phyloP scores from a whole-genome alignment of 148 eudicot genomes.

The Nepenthes gracilis region DNA sequence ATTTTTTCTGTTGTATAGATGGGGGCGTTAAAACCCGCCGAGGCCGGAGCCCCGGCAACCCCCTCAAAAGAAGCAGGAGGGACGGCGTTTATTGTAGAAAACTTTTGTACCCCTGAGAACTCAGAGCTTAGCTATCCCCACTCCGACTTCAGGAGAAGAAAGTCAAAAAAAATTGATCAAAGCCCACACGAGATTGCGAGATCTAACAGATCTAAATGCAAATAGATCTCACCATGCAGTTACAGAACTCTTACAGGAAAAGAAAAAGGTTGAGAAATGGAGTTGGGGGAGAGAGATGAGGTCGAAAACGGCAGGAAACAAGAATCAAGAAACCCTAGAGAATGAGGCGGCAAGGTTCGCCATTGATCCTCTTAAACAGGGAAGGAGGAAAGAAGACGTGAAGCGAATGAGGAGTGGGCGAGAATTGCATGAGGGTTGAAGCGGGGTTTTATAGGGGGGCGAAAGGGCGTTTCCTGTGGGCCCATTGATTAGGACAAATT shows the following conservation, averaged over 20 bases:
- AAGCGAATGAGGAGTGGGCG: conserved; percentile 22
- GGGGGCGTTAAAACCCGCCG: conserved; percentile 99
- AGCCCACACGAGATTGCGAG: background rate
- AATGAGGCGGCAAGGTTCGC: background rate
- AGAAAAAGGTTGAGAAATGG: background rate
- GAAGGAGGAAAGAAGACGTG: background rate
- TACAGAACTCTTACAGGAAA: background rate
- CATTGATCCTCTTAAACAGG: background rate
- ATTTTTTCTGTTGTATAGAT: background rate
- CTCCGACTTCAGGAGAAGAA: conserved; percentile 63
- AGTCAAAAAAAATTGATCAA: background rate
- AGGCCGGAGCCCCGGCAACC: conserved; percentile 98
- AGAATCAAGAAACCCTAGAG: conserved; percentile 3
- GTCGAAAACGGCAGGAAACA: too few relatives aligned
- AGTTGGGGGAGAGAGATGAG: background rate
- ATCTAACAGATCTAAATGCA: conserved; percentile 16
- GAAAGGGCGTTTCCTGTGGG: background rate
- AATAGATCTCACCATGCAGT: conserved; percentile 41
- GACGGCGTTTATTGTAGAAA: conserved; percentile 2
- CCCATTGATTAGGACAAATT: background rate
- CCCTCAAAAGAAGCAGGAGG: conserved; percentile 88
- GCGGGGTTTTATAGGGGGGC: conserved; percentile 32
- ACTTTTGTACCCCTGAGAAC: background rate
- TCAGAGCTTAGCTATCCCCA: conserved; percentile 34
- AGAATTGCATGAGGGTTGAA: conserved; percentile 48